Base-by-base conservation (phyloP, 495 filamentous ascomycete species). In the Halenospora varia region DNA sequence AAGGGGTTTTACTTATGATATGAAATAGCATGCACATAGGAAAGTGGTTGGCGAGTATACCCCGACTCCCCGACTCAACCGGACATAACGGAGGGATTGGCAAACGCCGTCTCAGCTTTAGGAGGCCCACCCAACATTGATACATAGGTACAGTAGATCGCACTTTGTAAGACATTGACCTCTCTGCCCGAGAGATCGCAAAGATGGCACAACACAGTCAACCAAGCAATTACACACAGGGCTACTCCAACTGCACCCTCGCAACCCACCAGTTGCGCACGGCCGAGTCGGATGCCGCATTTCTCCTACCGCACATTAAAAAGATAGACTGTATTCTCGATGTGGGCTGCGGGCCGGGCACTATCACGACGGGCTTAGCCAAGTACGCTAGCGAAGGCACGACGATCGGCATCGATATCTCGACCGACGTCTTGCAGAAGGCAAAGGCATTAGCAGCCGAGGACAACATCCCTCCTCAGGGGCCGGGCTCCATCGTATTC, bases 331-430 rank as follows among this genome's bases (percentile, higher is more conserved):
- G 70, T 18, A 77, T 84, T 41, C 78, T 85, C 41, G 82, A 84
- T 60, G 70, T 84, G 35, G 81, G 82, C 50, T 84, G 81, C 64
- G 81, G 82, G 10, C 80, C 80, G 0, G 82, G 80, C 18, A 80
- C 75, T 24, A 84, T 86, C 55, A 83, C 81, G 0, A 64, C 75
- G 0, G 79, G 77, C 51, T 64, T 85, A 3, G 79, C 79, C 15
- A 57, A 60, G 2, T 66, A 71, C 44, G 75, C 79, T 1, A 75
- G 78, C 1, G 41, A 77, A 45, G 82, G 80, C 13, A 62, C 67
- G 29, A 71, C 81, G 8, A 61, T 57, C 1, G 65, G 64, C 20
- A 22, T 70, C 42, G 70, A 72, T 23, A 60, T 62, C 17, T 62
- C 53, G n/a, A 55, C 44, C 17, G 49, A 42, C 3, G 55, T 64